Evolutionary conservation across 352 stramenopile genomes (phyloP).

Genomic region (Peronospora tabacina): DNA sequence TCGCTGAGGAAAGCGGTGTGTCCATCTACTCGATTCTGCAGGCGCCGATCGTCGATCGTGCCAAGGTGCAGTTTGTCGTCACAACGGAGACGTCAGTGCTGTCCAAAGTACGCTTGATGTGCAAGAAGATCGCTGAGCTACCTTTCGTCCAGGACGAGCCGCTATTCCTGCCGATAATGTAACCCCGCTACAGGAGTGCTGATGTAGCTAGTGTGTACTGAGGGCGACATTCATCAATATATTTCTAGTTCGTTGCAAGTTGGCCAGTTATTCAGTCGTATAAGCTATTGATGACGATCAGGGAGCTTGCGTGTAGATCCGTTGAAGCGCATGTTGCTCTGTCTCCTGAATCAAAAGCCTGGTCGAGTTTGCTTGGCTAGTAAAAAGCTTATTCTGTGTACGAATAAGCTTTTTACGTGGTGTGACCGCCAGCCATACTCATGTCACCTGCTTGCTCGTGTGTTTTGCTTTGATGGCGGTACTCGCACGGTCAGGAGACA

Average conservation of each 20-base stretch:
- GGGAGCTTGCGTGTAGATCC: background rate
- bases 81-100: slow-evolving; percentile 90
- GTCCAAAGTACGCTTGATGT: slow-evolving; percentile 85
- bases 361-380: too few relatives aligned
- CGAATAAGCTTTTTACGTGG: slow-evolving; percentile 20
- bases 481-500: slow-evolving; percentile 6
- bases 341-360: too few relatives aligned
- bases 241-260: background rate
- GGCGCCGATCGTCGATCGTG: slow-evolving; percentile 88
- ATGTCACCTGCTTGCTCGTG: slow-evolving; percentile 13
- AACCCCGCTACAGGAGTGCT: slow-evolving; percentile 16
- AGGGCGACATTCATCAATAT: slow-evolving; percentile 14
- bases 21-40: slow-evolving; percentile 97
- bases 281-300: background rate
- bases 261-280: too few relatives aligned
- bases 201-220: slow-evolving; percentile 8
- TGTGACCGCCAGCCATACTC: slow-evolving; percentile 19
- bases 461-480: slow-evolving; percentile 18
- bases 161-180: slow-evolving; percentile 73
- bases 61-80: slow-evolving; percentile 94
- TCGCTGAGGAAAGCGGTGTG: slow-evolving; percentile 91
- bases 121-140: slow-evolving; percentile 81
- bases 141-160: slow-evolving; percentile 81
- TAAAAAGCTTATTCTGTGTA: slow-evolving; percentile 4
- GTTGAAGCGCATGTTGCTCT: slow-evolving; percentile 7